Conservation (phyloP, 1,284 basidiomycete species). For the Apiotrichum gracile region DNA sequence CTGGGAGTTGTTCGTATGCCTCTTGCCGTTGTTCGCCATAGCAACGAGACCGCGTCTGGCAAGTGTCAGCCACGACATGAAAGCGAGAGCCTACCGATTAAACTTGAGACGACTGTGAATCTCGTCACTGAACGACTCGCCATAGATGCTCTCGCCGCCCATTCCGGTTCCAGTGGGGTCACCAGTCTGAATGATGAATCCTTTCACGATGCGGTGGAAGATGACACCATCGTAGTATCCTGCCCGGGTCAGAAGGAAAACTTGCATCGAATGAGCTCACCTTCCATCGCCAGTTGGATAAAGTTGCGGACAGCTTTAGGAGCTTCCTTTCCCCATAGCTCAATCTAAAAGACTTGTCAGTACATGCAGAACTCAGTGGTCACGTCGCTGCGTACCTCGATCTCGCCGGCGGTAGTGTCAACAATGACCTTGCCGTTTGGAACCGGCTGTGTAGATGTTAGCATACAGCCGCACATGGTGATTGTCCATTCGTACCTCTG, state of each 20-base stretch:
- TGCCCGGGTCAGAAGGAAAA: constrained; percentile 35
- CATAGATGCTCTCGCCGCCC: constrained; percentile 87
- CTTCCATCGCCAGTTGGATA: constrained; percentile 81
- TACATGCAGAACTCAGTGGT: not conserved
- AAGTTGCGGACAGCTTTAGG: constrained; percentile 93
- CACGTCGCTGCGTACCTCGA: constrained; percentile 53
- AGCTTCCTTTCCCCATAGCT: constrained; percentile 92
- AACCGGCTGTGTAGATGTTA: constrained; percentile 47
- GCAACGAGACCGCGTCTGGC: constrained; percentile 81
- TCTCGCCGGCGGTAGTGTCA: constrained; percentile 82
- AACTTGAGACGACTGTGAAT: constrained; percentile 75
- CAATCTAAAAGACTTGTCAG: constrained; percentile 52
- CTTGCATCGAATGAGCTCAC: constrained; percentile 50
- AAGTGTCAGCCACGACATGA: constrained; percentile 49
- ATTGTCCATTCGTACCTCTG: constrained; percentile 41
- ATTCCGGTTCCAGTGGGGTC: constrained; percentile 82
- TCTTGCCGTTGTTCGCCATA: constrained; percentile 85
- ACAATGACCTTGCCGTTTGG: constrained; percentile 81
- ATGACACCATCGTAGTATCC: constrained; percentile 94
- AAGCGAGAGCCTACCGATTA: constrained; percentile 28
- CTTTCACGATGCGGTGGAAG: constrained; percentile 77
- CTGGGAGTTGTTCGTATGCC: constrained; percentile 79
- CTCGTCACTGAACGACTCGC: constrained; percentile 87
- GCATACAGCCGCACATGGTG: too few species aligned
- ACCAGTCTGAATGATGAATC: constrained; percentile 91